phyloP scores from a whole-genome alignment of 2,329 filamentous ascomycete genomes.

The Didymella lethalis region DNA sequence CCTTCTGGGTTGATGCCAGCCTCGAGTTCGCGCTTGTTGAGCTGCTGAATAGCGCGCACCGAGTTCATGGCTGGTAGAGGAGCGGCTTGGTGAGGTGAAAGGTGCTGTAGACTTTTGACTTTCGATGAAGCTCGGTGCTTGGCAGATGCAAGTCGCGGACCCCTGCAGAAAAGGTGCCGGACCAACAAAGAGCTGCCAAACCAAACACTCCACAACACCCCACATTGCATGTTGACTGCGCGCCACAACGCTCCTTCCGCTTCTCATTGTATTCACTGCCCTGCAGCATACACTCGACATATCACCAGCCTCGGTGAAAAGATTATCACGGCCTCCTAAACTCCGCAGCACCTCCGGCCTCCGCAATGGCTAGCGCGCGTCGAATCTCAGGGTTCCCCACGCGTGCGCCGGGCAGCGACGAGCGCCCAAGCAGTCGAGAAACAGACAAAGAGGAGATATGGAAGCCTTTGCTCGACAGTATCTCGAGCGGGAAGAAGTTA shows the following conservation, averaged over 20 bases:
- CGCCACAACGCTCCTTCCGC: constrained; percentile 23
- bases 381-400: constrained; percentile 44
- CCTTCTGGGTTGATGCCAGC: constrained; percentile 83
- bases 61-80: constrained; percentile 76
- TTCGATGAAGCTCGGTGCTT: constrained; percentile 42
- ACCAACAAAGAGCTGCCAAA: constrained; percentile 25
- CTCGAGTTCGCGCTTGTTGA: constrained; percentile 95
- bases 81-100: not conserved
- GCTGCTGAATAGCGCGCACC: constrained; percentile 87
- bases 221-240: constrained; percentile 21
- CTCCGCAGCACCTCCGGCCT: constrained; percentile 37
- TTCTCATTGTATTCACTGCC: not conserved
- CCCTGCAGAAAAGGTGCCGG: constrained; percentile 43
- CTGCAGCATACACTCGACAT: not conserved
- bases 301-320: not conserved
- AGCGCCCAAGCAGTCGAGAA: constrained; percentile 64
- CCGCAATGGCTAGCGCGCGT: constrained; percentile 47
- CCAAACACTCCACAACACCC: constrained; percentile 33
- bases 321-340: constrained; percentile 18
- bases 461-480: constrained; percentile 90
- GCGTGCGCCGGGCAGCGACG: constrained; percentile 32
- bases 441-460: constrained; percentile 83
- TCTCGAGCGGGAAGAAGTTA: constrained; percentile 86
- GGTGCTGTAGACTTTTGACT: not conserved
- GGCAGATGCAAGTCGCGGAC: constrained; percentile 34